Evolutionary conservation across 805 yeast species (phyloP), one percentile per base, ranked within the genome.

Genomic region (Metschnikowia lunata): DNA sequence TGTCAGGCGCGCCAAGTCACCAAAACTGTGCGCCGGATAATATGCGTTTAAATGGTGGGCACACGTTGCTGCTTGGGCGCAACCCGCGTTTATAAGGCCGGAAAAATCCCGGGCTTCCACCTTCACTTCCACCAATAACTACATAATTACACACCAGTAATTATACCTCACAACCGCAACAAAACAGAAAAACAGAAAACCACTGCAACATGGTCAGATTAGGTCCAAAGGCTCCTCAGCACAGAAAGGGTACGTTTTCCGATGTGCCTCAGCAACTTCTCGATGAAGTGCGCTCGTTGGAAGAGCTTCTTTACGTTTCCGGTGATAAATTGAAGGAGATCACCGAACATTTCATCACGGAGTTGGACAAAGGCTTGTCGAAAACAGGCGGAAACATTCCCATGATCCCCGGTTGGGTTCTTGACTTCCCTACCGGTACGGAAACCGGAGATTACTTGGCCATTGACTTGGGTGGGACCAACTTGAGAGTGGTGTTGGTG

Each of bases 381-480:
- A 75, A 77, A 60, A 66, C 74, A 46, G 91, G 93, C 41, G 95
- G 93, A 47, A 84, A 83, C 64, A 88, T 88, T 60, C 98, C 99
- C 49, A 91, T 91, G 98, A 89, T 85, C 62, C 96, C 96, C 38
- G 87, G 95, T 50, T 91, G 97, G 97, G 97, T 91, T 44, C 73
- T 89, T 76, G 95, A 85, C 60, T 85, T 74, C 73, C 97, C 98
- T 53, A 83, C 91, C 40, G 99, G 99, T 53, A 71, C 80, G 55
- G 99, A 91, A 67, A 77, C 76, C 34, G 99, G 99, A 53, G 83
- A 88, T 55, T 91, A 77, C 67, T 71, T 91, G 62, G 97, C 98
- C 42, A 85, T 93, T 48, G 99, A 91, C 66, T 78, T 91, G 71
- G 99, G 99, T 64, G 99, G 99, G 50, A 91, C 99, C 50, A 91